These are phyloP conservation scores for Trichocladium uniseriatum DNA, from an alignment of 495 filamentous ascomycete species.

Conservation along the genomic window DNA sequence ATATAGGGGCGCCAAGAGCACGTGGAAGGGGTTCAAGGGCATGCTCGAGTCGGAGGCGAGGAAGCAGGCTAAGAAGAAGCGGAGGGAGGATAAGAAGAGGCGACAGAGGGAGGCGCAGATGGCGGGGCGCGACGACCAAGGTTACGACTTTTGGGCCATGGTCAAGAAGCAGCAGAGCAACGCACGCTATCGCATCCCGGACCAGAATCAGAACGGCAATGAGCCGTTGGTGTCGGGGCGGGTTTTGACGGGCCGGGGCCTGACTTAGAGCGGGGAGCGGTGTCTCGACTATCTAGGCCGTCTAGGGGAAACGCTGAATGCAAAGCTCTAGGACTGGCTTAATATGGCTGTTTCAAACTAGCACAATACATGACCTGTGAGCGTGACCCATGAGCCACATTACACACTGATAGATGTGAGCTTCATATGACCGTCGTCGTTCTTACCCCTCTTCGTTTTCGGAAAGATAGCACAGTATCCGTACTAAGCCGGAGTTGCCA, in stretches of 20 bases:
- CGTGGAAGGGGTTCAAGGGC: conserved; percentile 7
- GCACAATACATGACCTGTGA: too few relatives aligned
- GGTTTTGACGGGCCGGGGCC: not conserved
- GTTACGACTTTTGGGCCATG: conserved; percentile 38
- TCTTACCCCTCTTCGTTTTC: too few relatives aligned
- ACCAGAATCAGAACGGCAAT: conserved; percentile 26
- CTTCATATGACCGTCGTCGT: too few relatives aligned
- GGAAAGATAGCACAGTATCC: too few relatives aligned
- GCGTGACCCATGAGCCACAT: too few relatives aligned
- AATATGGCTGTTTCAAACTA: too few relatives aligned
- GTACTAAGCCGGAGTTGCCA: too few relatives aligned
- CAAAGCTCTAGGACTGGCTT: too few relatives aligned
- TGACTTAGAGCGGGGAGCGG: too few relatives aligned
- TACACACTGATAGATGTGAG: too few relatives aligned
- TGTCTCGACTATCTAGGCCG: too few relatives aligned
- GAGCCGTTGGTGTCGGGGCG: not conserved
- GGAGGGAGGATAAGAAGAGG: conserved; percentile 19
- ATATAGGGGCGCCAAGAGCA: conserved; percentile 12
- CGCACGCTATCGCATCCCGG: conserved; percentile 33
- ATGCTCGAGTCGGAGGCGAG: conserved; percentile 23
- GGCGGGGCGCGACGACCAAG: conserved; percentile 24
- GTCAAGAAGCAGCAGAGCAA: conserved; percentile 25
- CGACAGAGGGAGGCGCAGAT: conserved; percentile 11
- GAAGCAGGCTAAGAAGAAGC: conserved; percentile 19
- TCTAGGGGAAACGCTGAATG: too few relatives aligned